These are phyloP conservation scores for Singerocomus rubriflavus DNA, from an alignment of 1,284 basidiomycete species.

Conservation along the genomic window DNA sequence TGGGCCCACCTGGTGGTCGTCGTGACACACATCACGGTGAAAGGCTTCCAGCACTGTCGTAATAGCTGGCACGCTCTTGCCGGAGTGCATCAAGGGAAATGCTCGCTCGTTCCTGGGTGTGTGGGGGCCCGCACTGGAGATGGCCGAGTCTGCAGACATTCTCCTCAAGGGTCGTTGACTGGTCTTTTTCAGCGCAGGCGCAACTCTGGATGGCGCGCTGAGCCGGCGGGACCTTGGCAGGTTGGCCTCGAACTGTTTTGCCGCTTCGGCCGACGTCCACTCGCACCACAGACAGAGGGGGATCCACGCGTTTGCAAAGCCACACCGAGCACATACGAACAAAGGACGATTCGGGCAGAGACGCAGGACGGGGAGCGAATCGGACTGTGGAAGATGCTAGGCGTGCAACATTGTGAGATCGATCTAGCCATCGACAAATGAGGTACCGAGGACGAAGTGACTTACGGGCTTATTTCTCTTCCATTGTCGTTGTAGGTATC, in stretches of 20 bases:
- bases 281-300: constrained; percentile 57
- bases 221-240: constrained; percentile 35
- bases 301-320: constrained; percentile 49
- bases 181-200: constrained; percentile 16
- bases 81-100: constrained; percentile 3
- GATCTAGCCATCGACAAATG: constrained; percentile 9
- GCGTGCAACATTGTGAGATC: constrained; percentile 12
- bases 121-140: constrained; percentile 21
- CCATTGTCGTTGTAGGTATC: constrained; percentile 35
- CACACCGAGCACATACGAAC: constrained; percentile 50
- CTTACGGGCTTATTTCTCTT: constrained; percentile 36
- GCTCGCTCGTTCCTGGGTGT: constrained; percentile 21
- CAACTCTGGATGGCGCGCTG: constrained; percentile 38
- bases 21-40: constrained; percentile 23
- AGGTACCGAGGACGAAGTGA: constrained; percentile 1
- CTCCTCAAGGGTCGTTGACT: constrained; percentile 12
- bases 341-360: constrained; percentile 45
- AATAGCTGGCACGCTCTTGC: constrained; percentile 24
- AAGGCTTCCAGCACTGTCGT: constrained; percentile 26
- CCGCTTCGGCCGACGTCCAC: constrained; percentile 43
- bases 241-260: constrained; percentile 37
- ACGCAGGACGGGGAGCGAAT: constrained; percentile 52
- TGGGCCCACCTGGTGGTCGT: constrained; percentile 9
- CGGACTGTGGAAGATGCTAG: constrained; percentile 44
- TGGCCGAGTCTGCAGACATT: constrained; percentile 21